Percentiles rank a stretch among this genome's conserved stretches.
Conservation (phyloP, 2,329 filamentous ascomycete species). For the Colletotrichum coccodes region DNA sequence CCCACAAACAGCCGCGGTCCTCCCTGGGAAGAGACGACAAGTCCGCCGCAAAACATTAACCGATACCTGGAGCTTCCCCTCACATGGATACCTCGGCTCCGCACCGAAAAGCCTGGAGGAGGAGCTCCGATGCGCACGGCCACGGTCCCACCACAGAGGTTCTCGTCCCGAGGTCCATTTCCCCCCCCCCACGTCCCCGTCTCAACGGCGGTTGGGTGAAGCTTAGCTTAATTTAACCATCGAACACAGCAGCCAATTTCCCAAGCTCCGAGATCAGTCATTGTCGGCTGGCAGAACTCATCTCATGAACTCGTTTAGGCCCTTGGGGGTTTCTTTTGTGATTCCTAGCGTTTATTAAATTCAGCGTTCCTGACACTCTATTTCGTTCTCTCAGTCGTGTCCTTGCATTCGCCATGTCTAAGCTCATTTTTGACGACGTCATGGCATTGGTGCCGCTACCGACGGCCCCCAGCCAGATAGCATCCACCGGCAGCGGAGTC, state of each 20-base stretch:
- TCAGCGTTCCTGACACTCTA: background rate
- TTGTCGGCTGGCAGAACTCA: background rate
- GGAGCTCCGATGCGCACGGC: constrained; percentile 23
- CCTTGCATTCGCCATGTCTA: constrained; percentile 16
- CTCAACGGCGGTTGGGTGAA: constrained; percentile 10
- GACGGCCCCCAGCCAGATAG: background rate
- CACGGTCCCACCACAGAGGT: constrained; percentile 13
- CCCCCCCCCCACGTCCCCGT: background rate
- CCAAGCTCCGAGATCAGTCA: background rate
- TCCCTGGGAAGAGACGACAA: background rate
- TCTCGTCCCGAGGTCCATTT: constrained; percentile 31
- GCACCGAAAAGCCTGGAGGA: constrained; percentile 13
- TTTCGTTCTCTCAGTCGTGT: background rate
- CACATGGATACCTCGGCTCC: constrained; percentile 31
- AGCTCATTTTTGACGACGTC: constrained; percentile 21
- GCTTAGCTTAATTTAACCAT: background rate
- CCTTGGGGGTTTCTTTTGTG: background rate
- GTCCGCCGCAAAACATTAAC: background rate
- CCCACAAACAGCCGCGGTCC: constrained; percentile 1
- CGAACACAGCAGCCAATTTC: constrained; percentile 3
- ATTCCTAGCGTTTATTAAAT: background rate
- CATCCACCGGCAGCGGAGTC: background rate
- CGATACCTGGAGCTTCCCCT: constrained; percentile 10
- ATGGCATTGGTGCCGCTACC: constrained; percentile 25
- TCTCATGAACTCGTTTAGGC: background rate